Base-by-base conservation (phyloP, 306 rosid species). In the Sicyos baderoa region DNA sequence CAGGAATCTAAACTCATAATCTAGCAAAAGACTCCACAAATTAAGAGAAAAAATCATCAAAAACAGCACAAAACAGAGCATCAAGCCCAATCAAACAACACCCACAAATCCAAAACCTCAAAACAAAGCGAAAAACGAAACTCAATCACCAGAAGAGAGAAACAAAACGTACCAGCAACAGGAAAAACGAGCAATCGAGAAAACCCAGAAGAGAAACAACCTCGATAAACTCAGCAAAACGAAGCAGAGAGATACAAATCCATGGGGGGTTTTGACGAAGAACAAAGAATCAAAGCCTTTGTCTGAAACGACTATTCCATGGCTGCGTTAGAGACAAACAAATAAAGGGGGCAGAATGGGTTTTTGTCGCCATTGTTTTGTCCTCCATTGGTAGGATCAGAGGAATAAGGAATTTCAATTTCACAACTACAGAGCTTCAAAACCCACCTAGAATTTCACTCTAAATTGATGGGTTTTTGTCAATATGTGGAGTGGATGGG, bases 371-470 rank as follows among this genome's bases (percentile, higher is more conserved):
- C 79, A 85, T 72, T 68, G 76, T 52, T 69, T 82, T 74, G 68
- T 74, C 65, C 76, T 35, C 76, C 70, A 15, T 62, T 19, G 65
- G 23, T 27, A 53, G 77, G 68, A 71, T 47, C 54, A 75, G 72
- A 76, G 63, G 83, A 81, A 79, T 79, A 78, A 73, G 81, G 81
- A 73, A 76, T 83, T 81, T 79, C 45, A 73, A 77, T 81, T 81
- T 79, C 67, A 70, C 58, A 70, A 58, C 72, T 59, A 40, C 78
- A 40, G 63, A 32, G 80, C 80, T 42, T 35, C 0, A 16, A 61
- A 61, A 51, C 40, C 27, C 35, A 70, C 12, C 62, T 16, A 57
- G 62, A 63, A 63, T 65, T 27, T 54, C 18, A 25, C 63, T 57
- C 54, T 59, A 72, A 70, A 22, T 54, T 67, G 68, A 27, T 15